Conservation (phyloP, 495 filamentous ascomycete genomes). For the Podospora bellae-mahoneyi region DNA sequence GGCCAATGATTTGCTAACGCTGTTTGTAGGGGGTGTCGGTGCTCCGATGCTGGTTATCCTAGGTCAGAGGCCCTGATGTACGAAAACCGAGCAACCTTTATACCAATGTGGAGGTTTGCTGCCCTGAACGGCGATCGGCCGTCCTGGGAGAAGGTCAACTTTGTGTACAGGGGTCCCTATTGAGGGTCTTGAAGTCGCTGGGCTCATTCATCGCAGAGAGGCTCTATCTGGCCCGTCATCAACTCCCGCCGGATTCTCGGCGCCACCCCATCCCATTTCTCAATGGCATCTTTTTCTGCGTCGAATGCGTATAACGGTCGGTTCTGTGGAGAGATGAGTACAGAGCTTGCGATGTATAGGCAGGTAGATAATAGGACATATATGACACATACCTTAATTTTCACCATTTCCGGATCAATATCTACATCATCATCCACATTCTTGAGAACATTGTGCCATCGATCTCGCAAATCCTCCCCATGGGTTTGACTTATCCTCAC, state of each 20-base stretch:
- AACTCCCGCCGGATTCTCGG: conserved; percentile 40
- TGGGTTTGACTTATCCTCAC: conserved; percentile 48
- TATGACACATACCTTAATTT: conserved; percentile 35
- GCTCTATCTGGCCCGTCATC: conserved; percentile 37
- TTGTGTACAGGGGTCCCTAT: not conserved
- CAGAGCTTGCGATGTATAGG: not conserved
- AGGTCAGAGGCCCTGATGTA: not conserved
- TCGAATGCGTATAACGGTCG: conserved; percentile 51
- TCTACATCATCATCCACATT: conserved; percentile 45
- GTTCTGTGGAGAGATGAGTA: conserved; percentile 30
- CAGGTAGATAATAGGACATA: not conserved
- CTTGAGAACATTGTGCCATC: conserved; percentile 52
- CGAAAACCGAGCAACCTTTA: not conserved
- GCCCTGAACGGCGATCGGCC: not conserved
- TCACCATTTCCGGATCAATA: conserved; percentile 51
- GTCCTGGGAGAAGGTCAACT: not conserved
- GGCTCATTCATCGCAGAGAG: conserved; percentile 27
- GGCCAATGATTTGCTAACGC: not conserved
- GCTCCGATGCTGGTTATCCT: not conserved
- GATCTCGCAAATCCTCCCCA: conserved; percentile 51
- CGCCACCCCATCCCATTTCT: conserved; percentile 43
- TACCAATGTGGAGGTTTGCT: not conserved
- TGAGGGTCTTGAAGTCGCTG: too few species aligned
- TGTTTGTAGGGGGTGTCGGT: not conserved
- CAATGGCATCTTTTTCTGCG: conserved; percentile 46